These are phyloP conservation scores for Beauveria bassiana DNA, from an alignment of 2,329 filamentous ascomycete species.

Conservation along the genomic window DNA sequence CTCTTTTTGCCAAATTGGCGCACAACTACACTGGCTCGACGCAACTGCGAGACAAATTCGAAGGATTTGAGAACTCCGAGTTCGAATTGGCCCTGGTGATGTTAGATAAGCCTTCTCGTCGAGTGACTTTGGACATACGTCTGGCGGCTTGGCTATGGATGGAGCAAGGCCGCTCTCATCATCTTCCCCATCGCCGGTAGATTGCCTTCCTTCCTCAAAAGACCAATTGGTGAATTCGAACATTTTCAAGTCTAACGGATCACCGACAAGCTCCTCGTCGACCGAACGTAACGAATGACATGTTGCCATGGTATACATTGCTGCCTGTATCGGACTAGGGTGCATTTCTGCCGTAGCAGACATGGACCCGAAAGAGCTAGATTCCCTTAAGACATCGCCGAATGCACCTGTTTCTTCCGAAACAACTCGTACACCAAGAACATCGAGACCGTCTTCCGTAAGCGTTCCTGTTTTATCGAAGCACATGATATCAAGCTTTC, in stretches of 20 bases:
- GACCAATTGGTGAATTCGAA: conserved; percentile 93
- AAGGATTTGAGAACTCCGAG: conserved; percentile 87
- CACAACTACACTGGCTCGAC: conserved; percentile 87
- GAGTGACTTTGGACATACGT: conserved; percentile 31
- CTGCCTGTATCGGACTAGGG: conserved; percentile 43
- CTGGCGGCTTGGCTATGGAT: conserved; percentile 79
- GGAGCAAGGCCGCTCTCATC: conserved; percentile 71
- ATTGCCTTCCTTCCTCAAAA: conserved; percentile 79
- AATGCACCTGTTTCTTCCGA: conserved; percentile 56
- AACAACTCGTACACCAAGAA: conserved; percentile 78
- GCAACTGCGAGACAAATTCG: conserved; percentile 88
- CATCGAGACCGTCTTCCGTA: conserved; percentile 91
- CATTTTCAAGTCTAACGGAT: conserved; percentile 96
- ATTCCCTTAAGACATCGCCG: conserved; percentile 65
- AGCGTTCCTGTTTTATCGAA: conserved; percentile 99
- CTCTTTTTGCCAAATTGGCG: conserved; percentile 78
- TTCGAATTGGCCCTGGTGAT: conserved; percentile 54
- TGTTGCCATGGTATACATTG: conserved; percentile 91
- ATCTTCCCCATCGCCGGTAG: conserved; percentile 54
- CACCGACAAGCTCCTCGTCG: conserved; percentile 82
- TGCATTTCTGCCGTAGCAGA: conserved; percentile 16
- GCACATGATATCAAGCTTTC: conserved; percentile 91
- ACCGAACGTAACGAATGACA: conserved; percentile 87
- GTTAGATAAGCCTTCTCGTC: conserved; percentile 14
- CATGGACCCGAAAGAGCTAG: conserved; percentile 48